phyloP scores from a whole-genome alignment of 1,284 basidiomycete genomes.

The Quambalaria eucalypti region DNA sequence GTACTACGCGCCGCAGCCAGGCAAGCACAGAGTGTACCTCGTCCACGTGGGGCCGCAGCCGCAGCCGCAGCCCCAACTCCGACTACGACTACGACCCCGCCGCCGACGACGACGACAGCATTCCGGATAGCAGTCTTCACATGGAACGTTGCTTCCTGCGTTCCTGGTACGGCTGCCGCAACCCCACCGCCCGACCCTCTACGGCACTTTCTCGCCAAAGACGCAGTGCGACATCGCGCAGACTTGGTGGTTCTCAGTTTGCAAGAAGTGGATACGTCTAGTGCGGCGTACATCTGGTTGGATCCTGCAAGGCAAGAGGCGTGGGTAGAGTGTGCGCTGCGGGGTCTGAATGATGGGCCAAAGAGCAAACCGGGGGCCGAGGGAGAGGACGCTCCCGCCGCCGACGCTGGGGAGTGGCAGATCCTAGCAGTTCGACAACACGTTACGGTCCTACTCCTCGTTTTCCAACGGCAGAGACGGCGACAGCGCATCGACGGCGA shows the following conservation, averaged over 20 bases:
- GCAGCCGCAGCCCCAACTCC: no score
- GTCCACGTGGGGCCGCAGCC: no score
- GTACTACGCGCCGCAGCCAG: no score
- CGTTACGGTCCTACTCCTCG: slow-evolving; percentile 11
- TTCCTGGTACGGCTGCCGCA: background rate
- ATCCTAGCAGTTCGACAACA: slow-evolving; percentile 7
- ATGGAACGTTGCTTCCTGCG: background rate
- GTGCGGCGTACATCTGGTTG: background rate
- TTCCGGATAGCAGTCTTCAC: background rate
- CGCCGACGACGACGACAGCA: no score
- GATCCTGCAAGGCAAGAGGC: background rate
- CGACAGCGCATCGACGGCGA: background rate
- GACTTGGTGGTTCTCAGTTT: background rate
- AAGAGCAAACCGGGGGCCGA: background rate
- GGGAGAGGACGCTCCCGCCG: background rate
- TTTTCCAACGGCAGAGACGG: slow-evolving; percentile 5
- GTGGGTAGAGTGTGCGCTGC: background rate
- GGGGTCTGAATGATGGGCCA: background rate
- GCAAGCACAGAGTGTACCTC: no score
- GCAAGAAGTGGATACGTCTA: background rate
- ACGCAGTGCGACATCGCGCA: background rate
- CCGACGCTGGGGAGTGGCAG: background rate
- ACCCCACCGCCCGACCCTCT: background rate
- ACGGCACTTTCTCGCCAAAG: background rate
- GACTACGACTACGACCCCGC: no score